phyloP scores from a whole-genome alignment of 1,284 basidiomycete species.

The Apiotrichum laibachii region DNA sequence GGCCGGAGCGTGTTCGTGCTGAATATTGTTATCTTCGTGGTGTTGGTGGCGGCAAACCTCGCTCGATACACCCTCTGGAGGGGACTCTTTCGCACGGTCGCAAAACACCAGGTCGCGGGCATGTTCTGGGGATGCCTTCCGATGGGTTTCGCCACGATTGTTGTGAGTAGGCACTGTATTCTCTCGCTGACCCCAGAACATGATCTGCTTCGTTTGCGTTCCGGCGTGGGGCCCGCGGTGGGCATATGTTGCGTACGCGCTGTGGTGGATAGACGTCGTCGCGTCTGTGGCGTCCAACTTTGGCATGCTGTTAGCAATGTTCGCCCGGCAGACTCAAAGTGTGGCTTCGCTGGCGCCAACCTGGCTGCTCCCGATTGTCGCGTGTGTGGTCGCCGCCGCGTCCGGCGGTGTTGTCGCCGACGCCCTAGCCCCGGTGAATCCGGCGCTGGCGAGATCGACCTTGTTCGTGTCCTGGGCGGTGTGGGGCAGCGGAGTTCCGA shows the following conservation, averaged over 20 bases:
- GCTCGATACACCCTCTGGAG: conserved; percentile 61
- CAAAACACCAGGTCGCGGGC: conserved; percentile 63
- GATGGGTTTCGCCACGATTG: conserved; percentile 68
- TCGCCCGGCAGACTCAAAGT: conserved; percentile 62
- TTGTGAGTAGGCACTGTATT: conserved; percentile 42
- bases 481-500: conserved; percentile 52
- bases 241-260: conserved; percentile 61
- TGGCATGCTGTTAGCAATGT: conserved; percentile 65
- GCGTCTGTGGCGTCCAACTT: conserved; percentile 63
- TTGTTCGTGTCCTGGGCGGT: conserved; percentile 54
- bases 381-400: conserved; percentile 65
- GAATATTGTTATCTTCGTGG: conserved; percentile 63
- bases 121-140: conserved; percentile 67
- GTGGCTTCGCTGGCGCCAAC: conserved; percentile 59
- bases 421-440: conserved; percentile 55
- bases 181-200: conserved; percentile 32
- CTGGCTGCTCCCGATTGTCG: conserved; percentile 70
- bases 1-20: conserved; percentile 61
- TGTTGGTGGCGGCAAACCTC: conserved; percentile 57
- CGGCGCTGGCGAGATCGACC: conserved; percentile 59
- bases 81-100: conserved; percentile 58
- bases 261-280: conserved; percentile 71
- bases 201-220: conserved; percentile 53
- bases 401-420: conserved; percentile 62
- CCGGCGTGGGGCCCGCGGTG: conserved; percentile 57